Conservation (phyloP, 2,329 filamentous ascomycete genomes). For the Hypoxylon sp. region DNA sequence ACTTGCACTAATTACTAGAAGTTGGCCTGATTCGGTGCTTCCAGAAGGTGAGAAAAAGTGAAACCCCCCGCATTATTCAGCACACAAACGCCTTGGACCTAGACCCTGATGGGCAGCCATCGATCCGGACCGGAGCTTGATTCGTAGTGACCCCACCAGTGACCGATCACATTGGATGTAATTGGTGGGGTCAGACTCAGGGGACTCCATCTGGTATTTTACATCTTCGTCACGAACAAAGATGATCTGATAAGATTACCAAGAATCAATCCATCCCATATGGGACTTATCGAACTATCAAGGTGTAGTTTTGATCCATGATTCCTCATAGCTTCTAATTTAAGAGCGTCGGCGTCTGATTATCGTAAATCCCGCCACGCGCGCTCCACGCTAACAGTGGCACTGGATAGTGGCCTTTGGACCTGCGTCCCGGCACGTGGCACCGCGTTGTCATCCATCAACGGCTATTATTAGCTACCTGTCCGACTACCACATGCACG, state of each 20-base stretch:
- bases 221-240: no score
- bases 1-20: slow-evolving; percentile 9
- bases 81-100: slow-evolving; percentile 14
- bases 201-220: slow-evolving; percentile 2
- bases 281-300: not conserved
- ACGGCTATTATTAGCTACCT: slow-evolving; percentile 1
- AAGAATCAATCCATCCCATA: not conserved
- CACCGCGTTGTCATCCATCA: not conserved
- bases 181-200: slow-evolving; percentile 10
- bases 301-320: not conserved
- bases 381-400: not conserved
- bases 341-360: slow-evolving; percentile 2
- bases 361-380: slow-evolving; percentile 15
- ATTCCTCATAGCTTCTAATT: not conserved
- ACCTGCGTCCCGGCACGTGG: not conserved
- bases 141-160: slow-evolving; percentile 15
- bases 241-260: not conserved
- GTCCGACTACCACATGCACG: not conserved
- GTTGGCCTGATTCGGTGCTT: slow-evolving; percentile 7
- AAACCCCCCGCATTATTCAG: slow-evolving; percentile 44
- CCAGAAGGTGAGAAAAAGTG: slow-evolving; percentile 25
- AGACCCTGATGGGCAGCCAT: slow-evolving; percentile 13
- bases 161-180: slow-evolving; percentile 19
- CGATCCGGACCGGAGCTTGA: slow-evolving; percentile 30
- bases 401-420: not conserved